A percentile compares a stretch with the other conserved stretches of the same genome.
phyloP scores from a whole-genome alignment of 768 basidiomycete genomes.

The Porpolomopsis calyptriformis region DNA sequence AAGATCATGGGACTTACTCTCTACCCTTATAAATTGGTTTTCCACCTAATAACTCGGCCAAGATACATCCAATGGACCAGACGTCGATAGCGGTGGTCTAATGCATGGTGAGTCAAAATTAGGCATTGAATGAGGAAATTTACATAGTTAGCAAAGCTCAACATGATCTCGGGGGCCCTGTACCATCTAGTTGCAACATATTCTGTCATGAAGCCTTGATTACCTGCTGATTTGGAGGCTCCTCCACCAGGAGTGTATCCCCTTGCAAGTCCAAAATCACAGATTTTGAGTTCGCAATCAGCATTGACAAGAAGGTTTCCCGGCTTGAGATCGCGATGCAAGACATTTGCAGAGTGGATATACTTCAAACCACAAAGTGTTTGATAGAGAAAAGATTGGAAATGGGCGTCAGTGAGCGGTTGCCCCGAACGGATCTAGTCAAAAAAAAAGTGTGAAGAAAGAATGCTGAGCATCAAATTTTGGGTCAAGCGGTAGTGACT shows the following conservation, averaged over 20 bases:
- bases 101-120: not conserved
- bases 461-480: not conserved
- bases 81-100: constrained; percentile 88
- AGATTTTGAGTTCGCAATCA: constrained; percentile 97
- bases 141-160: constrained; percentile 92
- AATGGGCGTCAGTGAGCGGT: constrained; percentile 82
- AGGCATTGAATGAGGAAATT: constrained; percentile 19
- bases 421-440: constrained; percentile 74
- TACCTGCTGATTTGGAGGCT: constrained; percentile 59
- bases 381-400: constrained; percentile 96
- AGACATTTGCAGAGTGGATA: constrained; percentile 95
- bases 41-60: constrained; percentile 85
- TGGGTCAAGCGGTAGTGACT: constrained; percentile 15
- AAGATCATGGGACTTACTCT: constrained; percentile 50
- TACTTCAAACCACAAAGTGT: constrained; percentile 97
- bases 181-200: constrained; percentile 99
- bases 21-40: constrained; percentile 96
- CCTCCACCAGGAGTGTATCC: constrained; percentile 84
- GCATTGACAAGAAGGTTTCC: constrained; percentile 95
- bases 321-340: constrained; percentile 92
- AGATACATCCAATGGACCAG: constrained; percentile 93
- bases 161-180: constrained; percentile 97
- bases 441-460: constrained; percentile 6
- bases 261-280: constrained; percentile 94
- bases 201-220: constrained; percentile 98